Evolutionary conservation across 176 grass and related monocot genomes (phyloP).

Genomic region (Raddia guianensis): DNA sequence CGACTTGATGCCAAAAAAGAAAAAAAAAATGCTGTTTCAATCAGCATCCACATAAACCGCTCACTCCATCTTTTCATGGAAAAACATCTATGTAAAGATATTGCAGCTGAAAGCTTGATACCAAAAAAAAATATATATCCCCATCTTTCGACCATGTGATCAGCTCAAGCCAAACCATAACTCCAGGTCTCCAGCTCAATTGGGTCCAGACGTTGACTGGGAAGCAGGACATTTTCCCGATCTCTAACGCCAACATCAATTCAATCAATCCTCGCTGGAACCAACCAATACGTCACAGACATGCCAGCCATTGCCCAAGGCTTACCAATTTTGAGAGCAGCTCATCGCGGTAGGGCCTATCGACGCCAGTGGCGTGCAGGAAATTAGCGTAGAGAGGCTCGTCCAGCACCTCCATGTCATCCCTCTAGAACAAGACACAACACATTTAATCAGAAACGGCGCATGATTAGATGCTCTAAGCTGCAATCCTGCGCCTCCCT

Average conservation of each 20-base stretch:
- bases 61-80: background rate
- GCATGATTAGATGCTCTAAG: background rate
- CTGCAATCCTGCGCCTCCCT: background rate
- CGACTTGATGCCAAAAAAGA: background rate
- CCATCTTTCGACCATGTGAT: background rate
- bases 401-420: constrained; percentile 88
- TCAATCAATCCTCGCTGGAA: background rate
- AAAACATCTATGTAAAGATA: background rate
- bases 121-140: background rate
- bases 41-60: background rate
- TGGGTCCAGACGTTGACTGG: background rate
- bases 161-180: background rate
- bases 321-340: constrained; percentile 82
- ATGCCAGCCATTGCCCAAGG: background rate
- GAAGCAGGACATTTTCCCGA: background rate
- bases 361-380: constrained; percentile 58
- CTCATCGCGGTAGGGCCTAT: constrained; percentile 80
- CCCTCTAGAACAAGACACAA: constrained; percentile 56
- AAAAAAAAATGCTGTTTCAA: background rate
- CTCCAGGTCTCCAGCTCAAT: background rate
- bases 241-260: background rate
- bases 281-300: background rate
- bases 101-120: background rate
- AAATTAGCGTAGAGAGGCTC: constrained; percentile 95
- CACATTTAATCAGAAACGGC: background rate